These are phyloP conservation scores for Phytophthora sp. DNA, from an alignment of 352 stramenopile species.

Conservation along the genomic window DNA sequence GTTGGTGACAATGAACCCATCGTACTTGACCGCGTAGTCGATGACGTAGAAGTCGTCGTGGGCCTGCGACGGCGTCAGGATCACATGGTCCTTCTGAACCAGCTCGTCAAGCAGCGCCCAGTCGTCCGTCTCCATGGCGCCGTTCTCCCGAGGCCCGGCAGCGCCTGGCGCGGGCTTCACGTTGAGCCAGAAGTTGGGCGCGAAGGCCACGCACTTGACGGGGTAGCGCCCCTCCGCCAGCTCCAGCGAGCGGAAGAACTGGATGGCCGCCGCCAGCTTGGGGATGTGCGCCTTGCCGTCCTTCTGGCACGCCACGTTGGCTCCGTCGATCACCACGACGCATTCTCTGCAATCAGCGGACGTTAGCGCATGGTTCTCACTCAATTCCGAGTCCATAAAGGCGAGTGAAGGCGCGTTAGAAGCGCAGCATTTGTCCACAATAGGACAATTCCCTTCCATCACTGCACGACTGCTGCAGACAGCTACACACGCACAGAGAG, in stretches of 20 bases:
- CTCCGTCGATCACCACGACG: slow-evolving; percentile 75
- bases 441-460: too few relatives aligned
- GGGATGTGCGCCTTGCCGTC: slow-evolving; percentile 53
- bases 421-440: neutral
- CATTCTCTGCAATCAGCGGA: slow-evolving; percentile 27
- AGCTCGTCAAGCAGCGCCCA: slow-evolving; percentile 52
- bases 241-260: slow-evolving; percentile 61
- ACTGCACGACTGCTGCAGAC: too few relatives aligned
- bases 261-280: slow-evolving; percentile 68
- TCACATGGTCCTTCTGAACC: slow-evolving; percentile 69
- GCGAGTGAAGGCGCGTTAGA: neutral
- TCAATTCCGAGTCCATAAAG: slow-evolving; percentile 1
- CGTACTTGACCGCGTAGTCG: slow-evolving; percentile 89
- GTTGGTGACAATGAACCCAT: slow-evolving; percentile 91
- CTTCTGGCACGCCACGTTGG: slow-evolving; percentile 79
- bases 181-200: slow-evolving; percentile 84
- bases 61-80: slow-evolving; percentile 82
- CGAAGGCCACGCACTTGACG: slow-evolving; percentile 79
- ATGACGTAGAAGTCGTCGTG: slow-evolving; percentile 94
- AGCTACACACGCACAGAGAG: neutral
- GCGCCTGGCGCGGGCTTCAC: slow-evolving; percentile 43
- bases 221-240: slow-evolving; percentile 23
- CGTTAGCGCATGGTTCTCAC: neutral
- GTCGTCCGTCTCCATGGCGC: slow-evolving; percentile 55
- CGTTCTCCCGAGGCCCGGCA: slow-evolving; percentile 36